Evolutionary conservation across 495 filamentous ascomycete species (phyloP).

Genomic region (Penicillium turbatum): DNA sequence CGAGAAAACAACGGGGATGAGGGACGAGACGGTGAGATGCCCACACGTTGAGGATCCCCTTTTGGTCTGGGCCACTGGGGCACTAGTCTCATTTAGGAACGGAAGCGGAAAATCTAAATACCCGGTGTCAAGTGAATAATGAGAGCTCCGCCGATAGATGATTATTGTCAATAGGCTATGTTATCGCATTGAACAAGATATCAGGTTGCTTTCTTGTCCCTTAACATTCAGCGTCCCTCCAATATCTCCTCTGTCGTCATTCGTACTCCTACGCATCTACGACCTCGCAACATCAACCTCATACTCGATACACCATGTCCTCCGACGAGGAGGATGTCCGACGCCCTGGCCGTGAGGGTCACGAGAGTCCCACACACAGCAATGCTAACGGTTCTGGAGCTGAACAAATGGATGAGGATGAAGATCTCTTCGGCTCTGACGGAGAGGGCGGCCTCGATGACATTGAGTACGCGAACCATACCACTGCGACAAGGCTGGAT

Average conservation of each 20-base stretch:
- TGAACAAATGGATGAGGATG: conserved; percentile 42
- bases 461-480: conserved; percentile 29
- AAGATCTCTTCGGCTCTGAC: conserved; percentile 65
- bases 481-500: conserved; percentile 24
- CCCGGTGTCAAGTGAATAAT: background rate
- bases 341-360: conserved; percentile 33
- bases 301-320: conserved; percentile 28
- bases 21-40: conserved; percentile 11
- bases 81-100: conserved; percentile 18
- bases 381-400: conserved; percentile 21
- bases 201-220: background rate
- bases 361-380: conserved; percentile 31
- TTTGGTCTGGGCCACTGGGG: conserved; percentile 27
- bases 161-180: background rate
- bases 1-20: conserved; percentile 7
- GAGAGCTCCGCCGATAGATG: conserved; percentile 3
- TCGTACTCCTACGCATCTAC: background rate
- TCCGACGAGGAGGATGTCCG: conserved; percentile 44
- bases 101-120: conserved; percentile 9
- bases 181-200: background rate
- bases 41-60: conserved; percentile 12
- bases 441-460: conserved; percentile 41
- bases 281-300: background rate
- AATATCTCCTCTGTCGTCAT: background rate
- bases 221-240: background rate